Evolutionary conservation across 495 filamentous ascomycete genomes (phyloP).

Genomic region (Aeminium ludgeri): DNA sequence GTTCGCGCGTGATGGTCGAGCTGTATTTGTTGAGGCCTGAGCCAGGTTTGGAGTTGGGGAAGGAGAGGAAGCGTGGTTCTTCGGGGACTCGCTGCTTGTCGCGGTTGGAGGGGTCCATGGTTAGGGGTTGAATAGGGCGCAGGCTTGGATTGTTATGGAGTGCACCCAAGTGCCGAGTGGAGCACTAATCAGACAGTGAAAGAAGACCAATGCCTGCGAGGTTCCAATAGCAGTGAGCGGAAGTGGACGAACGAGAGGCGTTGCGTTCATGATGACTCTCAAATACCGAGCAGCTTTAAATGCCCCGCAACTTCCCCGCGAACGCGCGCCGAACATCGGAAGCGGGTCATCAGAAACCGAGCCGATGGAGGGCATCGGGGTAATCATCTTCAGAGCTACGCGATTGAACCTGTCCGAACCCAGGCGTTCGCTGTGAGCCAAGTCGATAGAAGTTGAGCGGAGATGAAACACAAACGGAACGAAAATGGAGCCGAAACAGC

Average conservation of each 20-base stretch:
- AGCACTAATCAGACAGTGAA: not conserved
- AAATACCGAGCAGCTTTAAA: not conserved
- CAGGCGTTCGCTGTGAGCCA: too few relatives aligned
- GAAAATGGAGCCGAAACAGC: too few relatives aligned
- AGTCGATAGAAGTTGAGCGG: too few relatives aligned
- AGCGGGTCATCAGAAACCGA: too few relatives aligned
- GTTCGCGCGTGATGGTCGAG: conserved; percentile 53
- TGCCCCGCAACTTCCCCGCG: too few relatives aligned
- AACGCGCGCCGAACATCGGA: too few relatives aligned
- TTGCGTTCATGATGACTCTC: conserved; percentile 1
- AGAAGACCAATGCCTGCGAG: too few relatives aligned
- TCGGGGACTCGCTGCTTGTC: conserved; percentile 27
- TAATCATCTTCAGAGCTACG: too few relatives aligned
- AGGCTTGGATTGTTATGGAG: not conserved
- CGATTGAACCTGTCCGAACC: too few relatives aligned
- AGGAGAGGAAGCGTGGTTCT: conserved; percentile 45
- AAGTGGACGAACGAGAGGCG: not conserved
- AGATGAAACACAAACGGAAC: too few relatives aligned
- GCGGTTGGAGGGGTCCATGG: conserved; percentile 31
- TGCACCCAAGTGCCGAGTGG: not conserved
- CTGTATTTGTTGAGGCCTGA: conserved; percentile 55
- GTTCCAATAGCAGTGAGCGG: too few relatives aligned
- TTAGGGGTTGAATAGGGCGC: not conserved
- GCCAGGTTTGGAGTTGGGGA: conserved; percentile 39
- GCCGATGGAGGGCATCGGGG: too few relatives aligned